phyloP scores from a whole-genome alignment of 176 grass and related monocot species.

The Cenchrus fungigraminus region DNA sequence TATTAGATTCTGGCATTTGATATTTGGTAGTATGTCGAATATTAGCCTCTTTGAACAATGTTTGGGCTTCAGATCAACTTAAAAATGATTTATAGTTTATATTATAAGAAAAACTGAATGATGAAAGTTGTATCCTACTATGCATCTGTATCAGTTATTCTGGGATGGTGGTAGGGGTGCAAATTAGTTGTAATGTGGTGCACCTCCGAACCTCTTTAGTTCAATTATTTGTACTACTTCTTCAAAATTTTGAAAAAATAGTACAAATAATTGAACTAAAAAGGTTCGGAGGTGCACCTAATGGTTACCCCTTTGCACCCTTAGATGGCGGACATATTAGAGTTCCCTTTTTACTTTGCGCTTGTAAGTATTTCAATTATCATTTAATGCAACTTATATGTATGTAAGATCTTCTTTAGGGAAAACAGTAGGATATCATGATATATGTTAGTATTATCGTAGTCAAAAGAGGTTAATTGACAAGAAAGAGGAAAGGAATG shows the following conservation, averaged over 20 bases:
- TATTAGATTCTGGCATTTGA: constrained; percentile 27
- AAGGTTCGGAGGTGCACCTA: too few species aligned
- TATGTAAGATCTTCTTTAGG: neutral
- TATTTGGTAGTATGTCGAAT: constrained; percentile 9
- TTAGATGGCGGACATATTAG: neutral
- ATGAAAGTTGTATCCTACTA: constrained; percentile 7
- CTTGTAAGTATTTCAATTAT: constrained; percentile 22
- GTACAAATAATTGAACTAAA: too few species aligned
- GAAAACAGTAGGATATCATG: neutral
- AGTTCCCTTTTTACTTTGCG: neutral
- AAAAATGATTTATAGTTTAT: neutral
- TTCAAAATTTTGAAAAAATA: too few species aligned
- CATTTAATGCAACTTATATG: neutral
- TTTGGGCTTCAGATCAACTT: neutral
- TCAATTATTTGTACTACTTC: too few species aligned
- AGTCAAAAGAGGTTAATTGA: constrained; percentile 4
- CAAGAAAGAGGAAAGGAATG: neutral
- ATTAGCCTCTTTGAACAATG: constrained; percentile 23
- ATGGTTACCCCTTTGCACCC: too few species aligned
- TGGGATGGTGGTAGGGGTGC: neutral
- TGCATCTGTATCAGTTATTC: neutral
- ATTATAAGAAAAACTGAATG: neutral
- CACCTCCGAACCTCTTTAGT: too few species aligned
- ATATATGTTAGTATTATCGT: neutral
- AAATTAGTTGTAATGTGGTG: too few species aligned